Evolutionary conservation across 805 yeast species (phyloP), one percentile per base, ranked within the genome.

Genomic region (Metschnikowia kunwiensis): DNA sequence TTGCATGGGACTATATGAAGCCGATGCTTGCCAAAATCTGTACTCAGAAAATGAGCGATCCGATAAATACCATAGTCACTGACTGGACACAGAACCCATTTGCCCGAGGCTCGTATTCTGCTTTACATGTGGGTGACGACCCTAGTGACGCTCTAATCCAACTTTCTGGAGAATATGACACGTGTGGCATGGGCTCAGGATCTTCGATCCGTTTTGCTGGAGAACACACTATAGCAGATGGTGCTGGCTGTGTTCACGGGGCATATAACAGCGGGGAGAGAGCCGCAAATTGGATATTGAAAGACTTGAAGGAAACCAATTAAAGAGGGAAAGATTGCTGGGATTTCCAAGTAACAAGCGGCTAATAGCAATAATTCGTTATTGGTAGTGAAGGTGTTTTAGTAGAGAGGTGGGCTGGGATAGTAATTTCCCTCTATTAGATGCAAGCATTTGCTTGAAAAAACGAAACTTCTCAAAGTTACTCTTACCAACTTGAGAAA

Each of bases 201-300:
- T 49, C 57, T 3, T 65, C 69, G 7, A 61, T 88, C 2, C 66
- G 95, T 27, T 88, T 88, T 66, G 96, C 96, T 0, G 96, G 96
- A 6, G 96, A 88, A 54, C 96, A 88, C 56, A 83, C 96, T 0
- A 77, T 79, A 15, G 61, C 77, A 47, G 95, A 86, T 47, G 96
- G 95, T 6, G 83, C 87, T 11, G 96, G 96, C 0, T 88, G 95
- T 49, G 93, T 83, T 5, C 94, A 88, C 55, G 96, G 95, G 0
- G 96, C 96, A 0, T 86, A 86, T 77, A 65, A 68, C 43, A 82
- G 91, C 51, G 96, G 91, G 1, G 53, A 50, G 32, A 63, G 91
- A 44, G 80, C 74, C 39, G 78, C 77, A 4, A 36, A 49, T 16
- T 63, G 69, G 65, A 63, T 67, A 20, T 23, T 48, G 22, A 11